Evolutionary conservation across 495 filamentous ascomycete genomes (phyloP), one percentile per base, ranked within the genome.

Genomic region (Hypoxylon perforatum): DNA sequence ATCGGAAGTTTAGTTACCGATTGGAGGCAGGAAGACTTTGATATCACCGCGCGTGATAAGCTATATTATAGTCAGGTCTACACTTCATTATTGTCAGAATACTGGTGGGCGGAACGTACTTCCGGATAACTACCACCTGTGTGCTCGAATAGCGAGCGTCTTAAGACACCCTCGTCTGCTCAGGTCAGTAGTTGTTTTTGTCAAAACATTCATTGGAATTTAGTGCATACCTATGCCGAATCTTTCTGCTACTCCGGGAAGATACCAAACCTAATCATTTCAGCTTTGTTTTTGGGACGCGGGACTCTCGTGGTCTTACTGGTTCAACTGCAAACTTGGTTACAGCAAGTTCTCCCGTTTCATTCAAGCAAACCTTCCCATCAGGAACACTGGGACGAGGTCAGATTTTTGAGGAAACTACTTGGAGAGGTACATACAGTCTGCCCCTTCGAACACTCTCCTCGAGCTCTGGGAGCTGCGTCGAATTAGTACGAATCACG

Each of bases 291-390:
- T 7, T 17, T 8, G 12, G 23, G 11, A 10, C 12, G 6, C 9
- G 28, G 4, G 30, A 15, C 42, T 54, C n/a, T 10, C n/a, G 12
- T 48, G 17, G 39, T 55, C 72, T 67, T 67, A 87, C 88, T 4
- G 95, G 95, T 79, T 97, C 95, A 28, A 96, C 93, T 8, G 95
- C 95, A 58, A 97, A 93, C 77, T 99, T 99, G 19, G 94, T 97
- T 11, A 99, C 95, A 38, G 92, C 91, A 9, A 99, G 85, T 73
- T 99, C 95, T 30, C 95, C 95, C 3, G 73, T 74, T 6, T 84
- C 82, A 70, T 96, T 95, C 38, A 99, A 77, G 63, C 96, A 94
- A 48, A 99, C 92, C 61, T 90, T 92, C 41, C 95, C 95, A 77
- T 99, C 95, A 0, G 93, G 92, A 8, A 90, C 82, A 5, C 80